Conservation (phyloP, 2,329 filamentous ascomycete species). For the Fusarium tjaetaba region DNA sequence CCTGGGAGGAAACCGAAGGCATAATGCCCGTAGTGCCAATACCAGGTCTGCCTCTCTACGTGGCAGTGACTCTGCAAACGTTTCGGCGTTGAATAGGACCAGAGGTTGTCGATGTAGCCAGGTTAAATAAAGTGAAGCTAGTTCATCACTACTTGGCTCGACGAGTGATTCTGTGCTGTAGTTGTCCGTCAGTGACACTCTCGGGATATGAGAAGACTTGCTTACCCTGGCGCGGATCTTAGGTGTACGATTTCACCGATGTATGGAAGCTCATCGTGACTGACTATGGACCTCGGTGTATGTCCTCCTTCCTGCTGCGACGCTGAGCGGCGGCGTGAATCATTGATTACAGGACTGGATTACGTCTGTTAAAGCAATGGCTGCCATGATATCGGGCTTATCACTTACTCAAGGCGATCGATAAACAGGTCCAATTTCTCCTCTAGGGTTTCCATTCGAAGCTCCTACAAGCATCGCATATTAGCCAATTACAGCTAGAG, state of each 20-base stretch:
- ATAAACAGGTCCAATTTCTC: neutral
- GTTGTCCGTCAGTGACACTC: neutral
- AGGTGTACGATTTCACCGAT: fast-evolving
- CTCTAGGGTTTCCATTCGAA: neutral
- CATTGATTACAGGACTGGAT: neutral
- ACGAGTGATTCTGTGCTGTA: neutral
- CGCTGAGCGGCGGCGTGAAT: neutral
- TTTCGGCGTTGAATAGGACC: neutral
- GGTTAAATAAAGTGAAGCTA: neutral
- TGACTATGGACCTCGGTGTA: neutral
- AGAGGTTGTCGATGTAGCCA: constrained; percentile 1
- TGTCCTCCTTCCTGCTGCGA: neutral
- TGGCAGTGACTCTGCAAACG: neutral
- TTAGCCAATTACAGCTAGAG: neutral
- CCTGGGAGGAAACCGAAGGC: neutral
- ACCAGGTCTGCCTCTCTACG: neutral
- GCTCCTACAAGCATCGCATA: fast-evolving
- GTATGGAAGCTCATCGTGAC: neutral
- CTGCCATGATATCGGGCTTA: fast-evolving
- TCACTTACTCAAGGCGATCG: neutral
- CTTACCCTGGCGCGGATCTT: neutral
- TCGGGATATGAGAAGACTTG: too few relatives aligned
- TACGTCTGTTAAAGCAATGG: fast-evolving
- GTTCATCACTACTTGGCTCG: neutral
- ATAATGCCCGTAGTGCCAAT: neutral